Conservation (phyloP, 2,329 filamentous ascomycete species). For the Fusarium foetens region DNA sequence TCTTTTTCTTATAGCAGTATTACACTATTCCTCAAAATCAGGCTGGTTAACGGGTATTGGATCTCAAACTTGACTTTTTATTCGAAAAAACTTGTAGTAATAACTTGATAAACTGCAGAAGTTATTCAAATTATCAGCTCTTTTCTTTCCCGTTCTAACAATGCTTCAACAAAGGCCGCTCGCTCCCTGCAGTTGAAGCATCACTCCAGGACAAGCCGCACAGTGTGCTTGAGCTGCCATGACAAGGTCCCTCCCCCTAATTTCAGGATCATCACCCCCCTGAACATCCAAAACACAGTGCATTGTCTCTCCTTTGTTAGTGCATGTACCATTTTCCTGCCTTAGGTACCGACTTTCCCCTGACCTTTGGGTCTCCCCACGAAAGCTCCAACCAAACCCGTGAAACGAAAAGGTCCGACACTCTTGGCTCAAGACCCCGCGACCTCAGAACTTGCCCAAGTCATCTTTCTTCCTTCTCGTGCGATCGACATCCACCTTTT, state of each 20-base stretch:
- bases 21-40: background rate
- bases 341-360: slow-evolving; percentile 40
- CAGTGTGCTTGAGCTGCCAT: slow-evolving; percentile 25
- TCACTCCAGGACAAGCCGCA: slow-evolving; percentile 25
- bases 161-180: background rate
- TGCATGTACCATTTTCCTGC: slow-evolving; percentile 26
- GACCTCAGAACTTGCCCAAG: slow-evolving; percentile 46
- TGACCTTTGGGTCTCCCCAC: slow-evolving; percentile 39
- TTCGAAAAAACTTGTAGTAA: background rate
- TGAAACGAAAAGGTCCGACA: slow-evolving; percentile 45
- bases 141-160: background rate
- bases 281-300: slow-evolving; percentile 23
- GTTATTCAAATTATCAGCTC: background rate
- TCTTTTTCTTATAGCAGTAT: background rate
- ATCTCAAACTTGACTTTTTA: background rate
- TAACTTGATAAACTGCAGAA: background rate
- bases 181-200: background rate
- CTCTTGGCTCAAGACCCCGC: slow-evolving; percentile 46
- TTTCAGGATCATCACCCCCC: background rate
- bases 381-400: slow-evolving; percentile 44
- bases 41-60: background rate
- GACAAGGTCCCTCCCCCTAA: background rate
- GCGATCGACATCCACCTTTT: slow-evolving; percentile 42
- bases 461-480: slow-evolving; percentile 43
- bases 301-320: slow-evolving; percentile 3